Conservation (phyloP, 2,329 filamentous ascomycete genomes). For the Beauveria asiatica region DNA sequence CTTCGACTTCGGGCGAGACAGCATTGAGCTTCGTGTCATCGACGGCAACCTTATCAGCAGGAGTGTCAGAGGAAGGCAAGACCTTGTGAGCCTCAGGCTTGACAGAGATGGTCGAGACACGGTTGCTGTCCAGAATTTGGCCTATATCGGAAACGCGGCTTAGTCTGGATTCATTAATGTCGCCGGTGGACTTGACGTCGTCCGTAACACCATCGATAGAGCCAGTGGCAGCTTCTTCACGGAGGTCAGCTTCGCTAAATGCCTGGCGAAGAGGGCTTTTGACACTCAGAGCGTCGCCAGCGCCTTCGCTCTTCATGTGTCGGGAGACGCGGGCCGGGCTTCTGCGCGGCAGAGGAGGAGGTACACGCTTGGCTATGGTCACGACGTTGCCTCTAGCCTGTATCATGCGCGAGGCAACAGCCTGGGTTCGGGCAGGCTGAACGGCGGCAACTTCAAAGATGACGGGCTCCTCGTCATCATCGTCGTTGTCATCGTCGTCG, state of each 20-base stretch:
- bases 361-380: conserved; percentile 70
- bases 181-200: conserved; percentile 2
- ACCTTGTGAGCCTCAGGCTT: background rate
- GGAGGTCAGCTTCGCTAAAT: conserved; percentile 29
- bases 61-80: background rate
- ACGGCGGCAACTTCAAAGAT: conserved; percentile 59
- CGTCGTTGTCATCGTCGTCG: conserved; percentile 37
- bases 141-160: background rate
- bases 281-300: conserved; percentile 49
- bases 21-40: background rate
- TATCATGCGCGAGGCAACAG: conserved; percentile 57
- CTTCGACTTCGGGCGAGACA: background rate
- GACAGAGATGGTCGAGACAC: background rate
- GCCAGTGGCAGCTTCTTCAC: conserved; percentile 9
- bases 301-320: conserved; percentile 42
- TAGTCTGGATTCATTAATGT: conserved; percentile 4
- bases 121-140: background rate
- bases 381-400: conserved; percentile 71
- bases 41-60: background rate
- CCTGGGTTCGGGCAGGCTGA: conserved; percentile 45
- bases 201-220: background rate
- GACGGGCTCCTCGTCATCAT: conserved; percentile 54
- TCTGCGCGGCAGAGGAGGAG: conserved; percentile 68
- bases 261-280: conserved; percentile 44
- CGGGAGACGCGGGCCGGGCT: conserved; percentile 59